Evolutionary conservation across 257 asterid species (phyloP).

Genomic region (Forsythia viridissima): DNA sequence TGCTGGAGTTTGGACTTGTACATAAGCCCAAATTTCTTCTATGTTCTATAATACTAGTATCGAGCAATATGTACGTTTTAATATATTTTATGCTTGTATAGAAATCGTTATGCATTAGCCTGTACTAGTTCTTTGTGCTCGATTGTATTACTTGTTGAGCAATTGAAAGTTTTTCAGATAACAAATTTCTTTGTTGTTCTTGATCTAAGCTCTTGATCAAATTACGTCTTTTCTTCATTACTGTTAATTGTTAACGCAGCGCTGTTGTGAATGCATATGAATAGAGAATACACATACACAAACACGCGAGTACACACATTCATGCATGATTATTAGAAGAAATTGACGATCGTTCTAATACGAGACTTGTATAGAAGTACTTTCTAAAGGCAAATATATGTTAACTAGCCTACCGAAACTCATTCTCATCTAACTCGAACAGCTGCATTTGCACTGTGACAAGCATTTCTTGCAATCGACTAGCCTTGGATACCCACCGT

Average conservation of each 20-base stretch:
- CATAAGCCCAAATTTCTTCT: background rate
- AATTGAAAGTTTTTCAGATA: too few species aligned
- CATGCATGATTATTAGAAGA: background rate
- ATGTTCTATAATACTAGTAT: background rate
- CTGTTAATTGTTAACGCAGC: too few species aligned
- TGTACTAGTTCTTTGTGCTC: background rate
- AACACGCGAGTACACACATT: background rate
- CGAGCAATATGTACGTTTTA: background rate
- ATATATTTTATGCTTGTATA: background rate
- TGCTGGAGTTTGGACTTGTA: background rate
- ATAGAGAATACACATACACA: background rate
- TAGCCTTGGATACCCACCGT: slow-evolving; percentile 52
- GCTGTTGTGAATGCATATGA: too few species aligned
- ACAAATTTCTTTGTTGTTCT: too few species aligned
- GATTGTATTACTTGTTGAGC: too few species aligned
- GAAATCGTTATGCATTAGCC: background rate
- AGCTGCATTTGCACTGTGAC: slow-evolving; percentile 65
- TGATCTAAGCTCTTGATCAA: too few species aligned
- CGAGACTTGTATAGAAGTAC: background rate
- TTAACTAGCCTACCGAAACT: background rate
- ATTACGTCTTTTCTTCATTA: too few species aligned
- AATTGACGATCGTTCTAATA: background rate
- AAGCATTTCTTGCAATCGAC: slow-evolving; percentile 73
- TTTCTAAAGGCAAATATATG: background rate
- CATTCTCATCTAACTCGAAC: slow-evolving; percentile 31